phyloP scores from a whole-genome alignment of 768 basidiomycete genomes.

The Tubosaeta brunneosetosa region DNA sequence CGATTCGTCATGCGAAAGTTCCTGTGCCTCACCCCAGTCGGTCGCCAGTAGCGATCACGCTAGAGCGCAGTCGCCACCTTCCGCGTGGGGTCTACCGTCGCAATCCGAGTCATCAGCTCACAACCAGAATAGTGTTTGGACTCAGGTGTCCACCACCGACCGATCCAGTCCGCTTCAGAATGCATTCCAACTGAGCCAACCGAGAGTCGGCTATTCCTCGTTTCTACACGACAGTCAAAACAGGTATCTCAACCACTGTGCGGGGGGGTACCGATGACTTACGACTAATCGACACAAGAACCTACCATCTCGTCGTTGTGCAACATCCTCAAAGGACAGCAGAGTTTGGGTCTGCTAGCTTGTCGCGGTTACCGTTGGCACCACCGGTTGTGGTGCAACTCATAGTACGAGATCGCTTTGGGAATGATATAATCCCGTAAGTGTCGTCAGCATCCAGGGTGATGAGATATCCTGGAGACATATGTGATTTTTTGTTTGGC shows the following conservation, averaged over 20 bases:
- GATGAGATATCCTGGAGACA: constrained; percentile 16
- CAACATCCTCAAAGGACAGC: constrained; percentile 82
- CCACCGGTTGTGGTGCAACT: constrained; percentile 83
- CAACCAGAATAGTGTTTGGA: constrained; percentile 25
- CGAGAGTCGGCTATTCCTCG: constrained; percentile 56
- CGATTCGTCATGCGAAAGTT: constrained; percentile 28
- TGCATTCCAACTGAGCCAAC: constrained; percentile 38
- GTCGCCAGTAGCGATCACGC: constrained; percentile 43
- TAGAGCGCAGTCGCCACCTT: constrained; percentile 44
- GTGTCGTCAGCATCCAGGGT: constrained; percentile 34
- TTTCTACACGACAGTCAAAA: constrained; percentile 51
- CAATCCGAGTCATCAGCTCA: constrained; percentile 30
- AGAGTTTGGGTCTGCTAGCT: constrained; percentile 68
- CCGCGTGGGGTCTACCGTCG: constrained; percentile 37
- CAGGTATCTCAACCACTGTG: constrained; percentile 38
- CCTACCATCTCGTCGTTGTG: constrained; percentile 78
- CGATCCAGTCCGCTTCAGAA: constrained; percentile 34
- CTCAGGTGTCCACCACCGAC: constrained; percentile 21
- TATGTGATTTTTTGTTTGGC: constrained; percentile 16
- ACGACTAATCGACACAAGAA: constrained; percentile 34
- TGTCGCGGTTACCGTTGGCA: constrained; percentile 78
- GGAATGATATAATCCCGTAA: constrained; percentile 74
- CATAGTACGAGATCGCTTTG: constrained; percentile 65
- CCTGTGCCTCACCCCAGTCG: constrained; percentile 30
- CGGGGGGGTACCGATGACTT: constrained; percentile 12